Evolutionary conservation across 2,329 filamentous ascomycete species (phyloP).

Genomic region (Albophoma yamanashiensis): DNA sequence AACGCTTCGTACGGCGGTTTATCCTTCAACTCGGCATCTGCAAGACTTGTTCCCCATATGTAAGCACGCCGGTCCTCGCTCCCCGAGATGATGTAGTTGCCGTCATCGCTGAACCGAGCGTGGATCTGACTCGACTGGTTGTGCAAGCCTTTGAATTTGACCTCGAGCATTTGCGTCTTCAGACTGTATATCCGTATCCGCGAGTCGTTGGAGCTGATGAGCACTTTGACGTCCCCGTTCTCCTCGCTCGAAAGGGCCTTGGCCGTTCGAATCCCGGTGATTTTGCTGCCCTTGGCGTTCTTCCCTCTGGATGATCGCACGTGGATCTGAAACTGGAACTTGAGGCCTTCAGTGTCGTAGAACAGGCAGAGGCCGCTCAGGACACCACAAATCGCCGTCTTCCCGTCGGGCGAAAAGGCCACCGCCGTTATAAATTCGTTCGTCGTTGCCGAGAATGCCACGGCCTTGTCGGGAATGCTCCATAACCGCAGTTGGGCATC

Average conservation of each 20-base stretch:
- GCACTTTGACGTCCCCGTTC: slow-evolving; percentile 63
- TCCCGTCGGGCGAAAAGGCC: slow-evolving; percentile 86
- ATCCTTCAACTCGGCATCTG: slow-evolving; percentile 58
- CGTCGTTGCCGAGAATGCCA: slow-evolving; percentile 68
- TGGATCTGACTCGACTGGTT: slow-evolving; percentile 86
- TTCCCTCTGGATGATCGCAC: slow-evolving; percentile 88
- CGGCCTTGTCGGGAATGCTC: slow-evolving; percentile 95
- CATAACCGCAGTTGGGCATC: slow-evolving; percentile 83
- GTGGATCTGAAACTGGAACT: slow-evolving; percentile 74
- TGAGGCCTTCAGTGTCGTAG: slow-evolving; percentile 86
- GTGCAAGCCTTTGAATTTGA: slow-evolving; percentile 86
- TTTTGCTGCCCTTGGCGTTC: slow-evolving; percentile 94
- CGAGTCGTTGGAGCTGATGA: slow-evolving; percentile 93
- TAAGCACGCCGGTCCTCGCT: slow-evolving; percentile 87
- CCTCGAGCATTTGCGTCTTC: slow-evolving; percentile 71
- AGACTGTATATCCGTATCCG: slow-evolving; percentile 83
- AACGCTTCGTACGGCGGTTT: slow-evolving; percentile 82
- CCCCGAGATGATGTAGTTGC: slow-evolving; percentile 77
- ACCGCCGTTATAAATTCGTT: slow-evolving; percentile 91
- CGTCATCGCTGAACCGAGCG: slow-evolving; percentile 80
- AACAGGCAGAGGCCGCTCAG: slow-evolving; percentile 79
- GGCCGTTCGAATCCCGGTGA: slow-evolving; percentile 82
- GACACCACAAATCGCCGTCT: slow-evolving; percentile 78
- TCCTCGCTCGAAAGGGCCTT: slow-evolving; percentile 33
- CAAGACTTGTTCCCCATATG: slow-evolving; percentile 57